Base-by-base conservation (phyloP, 352 stramenopile species). In the Peronospora belbahrii region DNA sequence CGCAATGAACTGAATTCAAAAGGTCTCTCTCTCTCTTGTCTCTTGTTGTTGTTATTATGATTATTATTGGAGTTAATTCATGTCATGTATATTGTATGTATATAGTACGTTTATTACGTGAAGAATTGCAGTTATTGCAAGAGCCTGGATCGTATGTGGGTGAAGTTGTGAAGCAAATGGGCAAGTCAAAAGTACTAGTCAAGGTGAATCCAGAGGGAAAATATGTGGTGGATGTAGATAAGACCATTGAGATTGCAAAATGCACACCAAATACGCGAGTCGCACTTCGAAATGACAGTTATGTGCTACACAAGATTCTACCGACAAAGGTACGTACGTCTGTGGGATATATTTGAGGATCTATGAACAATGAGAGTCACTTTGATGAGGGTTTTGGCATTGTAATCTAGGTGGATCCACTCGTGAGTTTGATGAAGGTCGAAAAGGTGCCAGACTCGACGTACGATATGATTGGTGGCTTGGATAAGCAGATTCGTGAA, bases 361-460 rank as follows among this genome's bases (percentile, higher is more conserved):
- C 8, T 36, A 60, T 60, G 18, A 50, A 56, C 2, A 51, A 37
- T 60, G 44, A 38, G 24, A 43, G 30, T 27, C 9, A 4, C 6
- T 9, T 4, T 27, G 9, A 27, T 6, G 23, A 1, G 25, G 11
- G n/a, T n/a, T n/a, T n/a, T n/a, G n/a, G n/a, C n/a, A n/a, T n/a
- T 43, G 11, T 14, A 8, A 2, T 1, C n/a, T 37, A 67, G 59
- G 51, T 97, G 59, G 88, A 97, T 45, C 88, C 88, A 35, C 68
- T 96, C 14, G 88, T 97, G 50, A 95, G 79, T 50, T 73, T 97
- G 33, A 97, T 97, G 86, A 95, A 96, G 71, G 88, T 99, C 30
- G 97, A 99, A 70, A 98, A 98, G 66, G 96, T 99, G 17, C 97
- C 97, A 0, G 97, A 99, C 78, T 98, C 95, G 24, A 99, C 97